These are phyloP conservation scores for Salix purpurea DNA, from an alignment of 345 rosid genomes.

Conservation along the genomic window DNA sequence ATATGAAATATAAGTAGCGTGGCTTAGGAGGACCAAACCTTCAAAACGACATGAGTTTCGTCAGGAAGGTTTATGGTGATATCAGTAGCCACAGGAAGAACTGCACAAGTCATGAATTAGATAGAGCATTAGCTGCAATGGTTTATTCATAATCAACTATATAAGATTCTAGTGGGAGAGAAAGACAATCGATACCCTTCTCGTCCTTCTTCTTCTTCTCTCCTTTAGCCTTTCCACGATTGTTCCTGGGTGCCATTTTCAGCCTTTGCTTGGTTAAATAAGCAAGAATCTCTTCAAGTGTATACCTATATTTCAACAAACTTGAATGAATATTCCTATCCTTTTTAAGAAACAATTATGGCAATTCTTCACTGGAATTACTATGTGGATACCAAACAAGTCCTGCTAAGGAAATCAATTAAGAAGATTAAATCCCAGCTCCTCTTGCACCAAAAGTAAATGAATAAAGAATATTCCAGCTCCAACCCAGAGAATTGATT, in stretches of 20 bases:
- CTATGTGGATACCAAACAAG: neutral
- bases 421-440: neutral
- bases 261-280: slow-evolving; percentile 11
- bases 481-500: neutral
- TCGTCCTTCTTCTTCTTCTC: slow-evolving; percentile 99
- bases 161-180: neutral
- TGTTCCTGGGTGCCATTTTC: slow-evolving; percentile 95
- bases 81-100: slow-evolving; percentile 84
- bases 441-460: neutral
- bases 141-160: neutral
- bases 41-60: slow-evolving; percentile 62
- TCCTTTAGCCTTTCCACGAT: slow-evolving; percentile 78
- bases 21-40: slow-evolving; percentile 46
- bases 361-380: neutral
- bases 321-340: neutral
- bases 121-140: neutral
- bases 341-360: neutral
- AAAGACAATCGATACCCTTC: slow-evolving; percentile 46
- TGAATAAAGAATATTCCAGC: neutral
- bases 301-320: slow-evolving; percentile 11
- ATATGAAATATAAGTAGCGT: neutral
- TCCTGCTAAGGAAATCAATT: neutral
- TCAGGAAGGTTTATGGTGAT: slow-evolving; percentile 79
- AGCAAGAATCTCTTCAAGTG: slow-evolving; percentile 9
- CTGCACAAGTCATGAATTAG: slow-evolving; percentile 36